Conservation (phyloP, 192 early-diverging fungal species). For the Gigaspora rosea region DNA sequence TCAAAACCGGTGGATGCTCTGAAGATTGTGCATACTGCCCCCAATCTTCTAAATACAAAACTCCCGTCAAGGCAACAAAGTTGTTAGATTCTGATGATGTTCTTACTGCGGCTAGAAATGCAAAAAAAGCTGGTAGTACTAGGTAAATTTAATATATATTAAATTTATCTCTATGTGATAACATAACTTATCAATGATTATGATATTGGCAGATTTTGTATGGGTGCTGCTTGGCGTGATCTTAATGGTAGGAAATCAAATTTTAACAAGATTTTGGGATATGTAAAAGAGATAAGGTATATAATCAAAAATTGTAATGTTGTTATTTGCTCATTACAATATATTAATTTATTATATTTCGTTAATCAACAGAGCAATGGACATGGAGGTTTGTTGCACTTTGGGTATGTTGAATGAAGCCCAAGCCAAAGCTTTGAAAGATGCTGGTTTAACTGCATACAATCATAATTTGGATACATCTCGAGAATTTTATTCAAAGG, state of each 20-base stretch:
- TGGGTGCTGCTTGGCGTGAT: conserved; percentile 88
- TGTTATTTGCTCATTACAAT: too few species aligned
- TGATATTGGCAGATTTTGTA: conserved; percentile 63
- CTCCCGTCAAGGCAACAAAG: conserved; percentile 67
- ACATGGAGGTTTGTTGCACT: conserved; percentile 87
- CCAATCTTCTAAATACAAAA: conserved; percentile 76
- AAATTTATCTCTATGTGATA: neutral
- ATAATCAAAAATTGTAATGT: neutral
- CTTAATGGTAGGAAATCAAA: conserved; percentile 77
- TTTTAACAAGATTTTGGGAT: conserved; percentile 74
- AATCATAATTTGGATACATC: conserved; percentile 86
- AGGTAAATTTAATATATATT: conserved; percentile 40
- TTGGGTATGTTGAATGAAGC: conserved; percentile 77
- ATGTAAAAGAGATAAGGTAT: conserved; percentile 76
- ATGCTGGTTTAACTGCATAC: conserved; percentile 83
- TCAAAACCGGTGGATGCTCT: conserved; percentile 83
- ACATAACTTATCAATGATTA: conserved; percentile 17
- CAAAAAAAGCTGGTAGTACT: conserved; percentile 75
- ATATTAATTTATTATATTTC: neutral
- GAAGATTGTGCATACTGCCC: conserved; percentile 86
- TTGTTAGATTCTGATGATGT: conserved; percentile 72
- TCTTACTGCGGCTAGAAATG: conserved; percentile 66
- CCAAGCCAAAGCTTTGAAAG: conserved; percentile 75
- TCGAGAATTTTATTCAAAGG: conserved; percentile 77
- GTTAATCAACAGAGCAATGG: conserved; percentile 58